Percentiles rank a stretch among this genome's conserved stretches.
These are phyloP conservation scores for Apium graveolens DNA, from an alignment of 129 eudicot genomes.

Conservation along the genomic window DNA sequence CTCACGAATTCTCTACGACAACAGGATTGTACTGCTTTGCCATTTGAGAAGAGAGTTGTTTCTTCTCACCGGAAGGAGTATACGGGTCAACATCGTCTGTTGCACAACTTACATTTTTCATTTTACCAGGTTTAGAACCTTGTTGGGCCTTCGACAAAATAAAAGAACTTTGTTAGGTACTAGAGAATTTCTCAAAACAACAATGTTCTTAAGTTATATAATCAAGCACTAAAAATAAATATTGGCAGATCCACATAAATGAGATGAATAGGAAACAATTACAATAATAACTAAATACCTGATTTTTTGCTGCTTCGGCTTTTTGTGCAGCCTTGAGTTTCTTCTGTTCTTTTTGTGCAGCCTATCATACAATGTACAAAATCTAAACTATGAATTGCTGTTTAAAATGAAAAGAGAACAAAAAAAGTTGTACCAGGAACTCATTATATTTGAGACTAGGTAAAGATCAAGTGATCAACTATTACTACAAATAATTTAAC, in stretches of 20 bases:
- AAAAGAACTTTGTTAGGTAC: background rate
- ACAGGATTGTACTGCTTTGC: constrained; percentile 69
- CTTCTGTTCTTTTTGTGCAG: constrained; percentile 80
- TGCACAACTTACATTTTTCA: constrained; percentile 44
- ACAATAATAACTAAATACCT: constrained; percentile 30
- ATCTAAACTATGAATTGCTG: background rate
- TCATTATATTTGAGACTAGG: background rate
- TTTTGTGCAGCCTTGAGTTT: constrained; percentile 84
- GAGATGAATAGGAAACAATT: background rate
- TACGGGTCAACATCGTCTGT: constrained; percentile 79
- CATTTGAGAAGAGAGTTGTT: constrained; percentile 68
- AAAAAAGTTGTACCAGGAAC: background rate
- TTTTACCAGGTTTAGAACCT: constrained; percentile 50
- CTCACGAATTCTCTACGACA: constrained; percentile 91
- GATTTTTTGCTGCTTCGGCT: constrained; percentile 81
- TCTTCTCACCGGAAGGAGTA: constrained; percentile 82
- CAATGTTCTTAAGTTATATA: background rate
- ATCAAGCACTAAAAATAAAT: background rate
- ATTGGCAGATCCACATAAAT: background rate
- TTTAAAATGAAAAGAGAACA: background rate
- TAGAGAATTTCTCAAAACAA: background rate
- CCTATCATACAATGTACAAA: constrained; percentile 31
- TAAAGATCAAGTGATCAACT: background rate
- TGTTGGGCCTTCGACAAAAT: constrained; percentile 52
- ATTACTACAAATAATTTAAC: background rate